These are phyloP conservation scores for Exophiala dermatitidis DNA, from an alignment of 2,329 filamentous ascomycete genomes.

Conservation along the genomic window DNA sequence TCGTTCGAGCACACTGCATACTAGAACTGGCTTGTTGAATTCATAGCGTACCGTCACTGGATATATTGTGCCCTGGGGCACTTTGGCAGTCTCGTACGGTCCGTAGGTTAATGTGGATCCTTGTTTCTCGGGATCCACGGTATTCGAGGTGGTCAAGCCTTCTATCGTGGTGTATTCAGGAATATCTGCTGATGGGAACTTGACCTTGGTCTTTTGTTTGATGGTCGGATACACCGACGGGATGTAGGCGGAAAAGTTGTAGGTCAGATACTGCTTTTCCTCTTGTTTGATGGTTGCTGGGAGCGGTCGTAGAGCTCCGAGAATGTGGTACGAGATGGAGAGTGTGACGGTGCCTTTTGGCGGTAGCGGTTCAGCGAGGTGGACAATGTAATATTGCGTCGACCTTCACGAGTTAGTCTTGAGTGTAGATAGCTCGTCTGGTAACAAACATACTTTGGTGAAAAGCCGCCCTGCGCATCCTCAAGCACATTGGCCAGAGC, in stretches of 20 bases:
- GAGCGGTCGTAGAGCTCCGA: slow-evolving; percentile 71
- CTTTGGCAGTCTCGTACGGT: slow-evolving; percentile 62
- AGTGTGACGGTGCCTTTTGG: slow-evolving; percentile 75
- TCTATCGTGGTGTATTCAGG: slow-evolving; percentile 77
- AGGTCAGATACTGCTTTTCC: slow-evolving; percentile 77
- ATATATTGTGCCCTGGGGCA: slow-evolving; percentile 67
- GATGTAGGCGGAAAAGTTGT: slow-evolving; percentile 77
- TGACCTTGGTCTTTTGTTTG: slow-evolving; percentile 97
- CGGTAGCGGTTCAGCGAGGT: slow-evolving; percentile 66
- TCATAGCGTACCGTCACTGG: slow-evolving; percentile 81
- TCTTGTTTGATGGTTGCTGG: slow-evolving; percentile 76
- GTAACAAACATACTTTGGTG: slow-evolving; percentile 39
- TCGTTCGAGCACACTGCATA: slow-evolving; percentile 71
- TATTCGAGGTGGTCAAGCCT: slow-evolving; percentile 41
- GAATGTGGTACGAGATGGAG: slow-evolving; percentile 74
- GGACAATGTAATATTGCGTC: slow-evolving; percentile 76
- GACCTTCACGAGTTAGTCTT: slow-evolving; percentile 43
- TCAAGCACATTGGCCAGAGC: slow-evolving; percentile 48
- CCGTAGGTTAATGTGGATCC: slow-evolving; percentile 85
- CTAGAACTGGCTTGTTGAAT: slow-evolving; percentile 84
- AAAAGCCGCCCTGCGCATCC: slow-evolving; percentile 39
- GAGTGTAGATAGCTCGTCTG: too few species aligned
- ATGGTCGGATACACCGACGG: slow-evolving; percentile 75
- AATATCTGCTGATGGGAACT: slow-evolving; percentile 69
- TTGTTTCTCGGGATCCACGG: slow-evolving; percentile 67